Base-by-base conservation (phyloP, 176 grass and related monocot genomes). In the Canna indica region DNA sequence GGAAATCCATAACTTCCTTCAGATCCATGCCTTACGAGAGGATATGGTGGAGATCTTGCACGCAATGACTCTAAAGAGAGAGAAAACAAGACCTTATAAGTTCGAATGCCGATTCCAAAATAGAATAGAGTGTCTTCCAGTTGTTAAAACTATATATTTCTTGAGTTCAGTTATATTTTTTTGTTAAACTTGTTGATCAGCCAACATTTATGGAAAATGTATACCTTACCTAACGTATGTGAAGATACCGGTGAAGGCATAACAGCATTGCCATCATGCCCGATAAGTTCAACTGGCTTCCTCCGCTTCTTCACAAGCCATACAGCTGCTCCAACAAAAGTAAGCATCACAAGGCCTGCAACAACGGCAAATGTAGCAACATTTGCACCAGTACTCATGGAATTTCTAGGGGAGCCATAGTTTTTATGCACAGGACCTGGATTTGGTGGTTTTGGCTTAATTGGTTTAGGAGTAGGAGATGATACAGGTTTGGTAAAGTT, bases 241-340 rank as follows among this genome's bases (percentile, higher is more conserved):
- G 89, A 83, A 36, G 42, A 48, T 32, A 52, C 76, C 0, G 82
- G 81, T 2, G 85, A 88, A 48, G 79, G 56, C 67, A 85, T 83
- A 57, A 59, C 71, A 20, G 80, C 42, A 33, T 33, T 34, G 11
- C 69, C 68, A 29, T 32, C 70, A 14, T 80, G 77, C 67, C 82
- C 0, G 0, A 68, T 46, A 3, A 76, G 71, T 38, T 41, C 79
- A 28, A 78, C 70, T 57, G 76, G 54, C 46, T 78, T 75, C 66
- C 79, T 68, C n/a, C 89, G 82, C 78, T 88, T 82, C 80, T 85
- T 88, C 74, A 85, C 87, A 59, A 91, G 80, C 28, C 84, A 78
- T 54, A 78, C 76, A 28, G 81, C 81, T 0, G 81, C 81, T 31
- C 75, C 81, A n/a, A 83, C 69, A 67, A 83, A 83, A 45, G 67